Base-by-base conservation (phyloP, 2,329 filamentous ascomycete species). In the Cyclaneusma minus region DNA sequence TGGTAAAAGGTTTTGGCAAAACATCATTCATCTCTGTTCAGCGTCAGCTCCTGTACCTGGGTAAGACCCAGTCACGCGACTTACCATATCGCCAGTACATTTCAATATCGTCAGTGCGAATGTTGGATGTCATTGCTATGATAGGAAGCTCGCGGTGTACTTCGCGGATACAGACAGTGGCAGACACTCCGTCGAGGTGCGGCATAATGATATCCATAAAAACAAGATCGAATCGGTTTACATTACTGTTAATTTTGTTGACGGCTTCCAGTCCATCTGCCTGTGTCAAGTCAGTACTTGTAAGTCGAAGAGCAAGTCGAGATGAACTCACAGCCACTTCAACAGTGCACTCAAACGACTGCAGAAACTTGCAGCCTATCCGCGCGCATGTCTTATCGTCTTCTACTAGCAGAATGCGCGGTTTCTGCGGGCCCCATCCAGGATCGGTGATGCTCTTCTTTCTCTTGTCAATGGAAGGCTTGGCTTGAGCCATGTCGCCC, bases 181-280 rank as follows among this genome's bases (percentile, higher is more conserved):
- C 87, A 10, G 85, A 93, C 5, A 95, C 84, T 39, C 89, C 89
- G 43, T 95, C 89, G 28, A 95, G 62, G 37, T 85, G 79, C 5
- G 89, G 89, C 89, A 98, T 95, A 40, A 98, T 92, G 37, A 98
- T 87, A 46, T 89, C 80, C 80, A 87, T 87, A 35, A 87, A 68
- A 36, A 87, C 82, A 28, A 79, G 54, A 38, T 78, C 69, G 40
- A 67, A 77, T 16, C 64, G 50, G 15, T 54, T 51, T 11, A 31
- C 33, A 7, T 60, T 56, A 18, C 50, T 47, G 38, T 61, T 68
- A 25, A 93, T 76, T 47, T 89, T 89, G 45, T 78, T 82, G 25
- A 93, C 85, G 27, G 89, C 89, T 48, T 94, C 83, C 22, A 91
- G 61, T 24, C 89, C 89, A 49, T 98, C 79, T 35, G 78, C 66